A percentile compares a stretch with the other conserved stretches of the same genome.
Conservation (phyloP, 2,329 filamentous ascomycete species). For the Capronia coronata region DNA sequence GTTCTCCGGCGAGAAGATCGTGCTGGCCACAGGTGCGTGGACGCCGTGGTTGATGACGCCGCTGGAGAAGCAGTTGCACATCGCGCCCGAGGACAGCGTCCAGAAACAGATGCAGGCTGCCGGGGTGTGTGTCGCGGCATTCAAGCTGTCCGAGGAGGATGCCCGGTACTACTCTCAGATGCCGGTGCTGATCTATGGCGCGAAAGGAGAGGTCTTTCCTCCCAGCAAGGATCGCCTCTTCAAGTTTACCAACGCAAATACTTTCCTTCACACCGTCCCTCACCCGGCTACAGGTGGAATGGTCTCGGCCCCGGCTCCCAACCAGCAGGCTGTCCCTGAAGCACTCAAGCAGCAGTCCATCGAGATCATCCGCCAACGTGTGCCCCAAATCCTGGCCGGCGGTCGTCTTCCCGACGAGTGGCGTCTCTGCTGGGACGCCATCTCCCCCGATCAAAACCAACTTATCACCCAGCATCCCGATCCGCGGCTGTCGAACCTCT, state of each 20-base stretch:
- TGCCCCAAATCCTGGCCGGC: constrained; percentile 31
- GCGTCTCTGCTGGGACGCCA: constrained; percentile 54
- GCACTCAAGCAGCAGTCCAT: constrained; percentile 41
- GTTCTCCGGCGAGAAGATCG: constrained; percentile 47
- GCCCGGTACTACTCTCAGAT: constrained; percentile 44
- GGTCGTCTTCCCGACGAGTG: constrained; percentile 37
- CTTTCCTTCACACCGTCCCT: constrained; percentile 50
- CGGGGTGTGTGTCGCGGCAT: constrained; percentile 55
- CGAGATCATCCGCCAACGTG: constrained; percentile 25
- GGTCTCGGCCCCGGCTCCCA: constrained; percentile 46
- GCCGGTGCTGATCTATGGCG: constrained; percentile 50
- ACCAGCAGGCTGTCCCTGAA: constrained; percentile 40
- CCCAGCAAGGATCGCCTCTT: constrained; percentile 47
- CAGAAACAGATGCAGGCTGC: constrained; percentile 53
- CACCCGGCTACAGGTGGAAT: constrained; percentile 44
- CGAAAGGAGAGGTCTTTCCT: constrained; percentile 43
- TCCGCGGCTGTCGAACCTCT: constrained; percentile 46
- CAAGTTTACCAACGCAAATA: constrained; percentile 57
- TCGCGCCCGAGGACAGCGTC: constrained; percentile 44
- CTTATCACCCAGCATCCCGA: constrained; percentile 49
- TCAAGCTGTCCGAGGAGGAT: constrained; percentile 47
- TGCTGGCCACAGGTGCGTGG: constrained; percentile 53
- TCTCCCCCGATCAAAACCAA: constrained; percentile 58
- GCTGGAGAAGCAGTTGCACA: constrained; percentile 39
- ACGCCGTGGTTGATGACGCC: constrained; percentile 51